Percentiles rank a stretch among this genome's conserved stretches.
Conservation (phyloP, 2,329 filamentous ascomycete species). For the Alternaria consortialis region DNA sequence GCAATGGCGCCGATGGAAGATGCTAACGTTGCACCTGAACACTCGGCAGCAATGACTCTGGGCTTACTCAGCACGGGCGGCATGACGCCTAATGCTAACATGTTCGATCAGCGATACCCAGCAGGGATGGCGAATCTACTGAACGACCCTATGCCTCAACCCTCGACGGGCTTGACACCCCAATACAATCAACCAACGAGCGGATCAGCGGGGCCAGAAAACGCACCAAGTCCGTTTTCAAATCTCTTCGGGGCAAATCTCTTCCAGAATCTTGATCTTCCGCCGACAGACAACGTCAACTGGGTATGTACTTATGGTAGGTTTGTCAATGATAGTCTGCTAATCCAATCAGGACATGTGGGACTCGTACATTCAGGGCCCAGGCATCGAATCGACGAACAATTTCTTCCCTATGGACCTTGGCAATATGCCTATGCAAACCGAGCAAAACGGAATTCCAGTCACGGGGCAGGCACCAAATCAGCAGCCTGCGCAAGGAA, state of each 20-base stretch:
- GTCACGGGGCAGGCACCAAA: slow-evolving; percentile 26
- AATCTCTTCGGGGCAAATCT: slow-evolving; percentile 61
- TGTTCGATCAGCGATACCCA: slow-evolving; percentile 53
- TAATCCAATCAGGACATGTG: slow-evolving; percentile 62
- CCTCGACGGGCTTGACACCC: slow-evolving; percentile 44
- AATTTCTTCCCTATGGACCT: slow-evolving; percentile 58
- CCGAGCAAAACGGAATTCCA: slow-evolving; percentile 31
- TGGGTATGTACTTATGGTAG: slow-evolving; percentile 63
- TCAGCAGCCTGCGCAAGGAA: slow-evolving; percentile 27
- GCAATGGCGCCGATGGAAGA: slow-evolving; percentile 55
- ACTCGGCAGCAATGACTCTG: slow-evolving; percentile 74
- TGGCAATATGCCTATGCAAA: slow-evolving; percentile 45
- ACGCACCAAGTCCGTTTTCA: slow-evolving; percentile 63
- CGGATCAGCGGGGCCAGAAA: slow-evolving; percentile 46
- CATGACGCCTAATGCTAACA: slow-evolving; percentile 61
- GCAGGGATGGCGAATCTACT: slow-evolving; percentile 51
- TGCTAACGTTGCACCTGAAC: slow-evolving; percentile 67
- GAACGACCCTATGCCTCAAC: slow-evolving; percentile 47
- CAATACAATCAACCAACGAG: slow-evolving; percentile 46
- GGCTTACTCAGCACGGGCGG: slow-evolving; percentile 71
- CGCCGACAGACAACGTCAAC: slow-evolving; percentile 62
- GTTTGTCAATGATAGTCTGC: neutral
- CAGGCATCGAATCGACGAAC: slow-evolving; percentile 54
- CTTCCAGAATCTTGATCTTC: slow-evolving; percentile 64
- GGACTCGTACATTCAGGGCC: slow-evolving; percentile 73